These are phyloP conservation scores for Ogataea glucozyma DNA, from an alignment of 805 yeast species.

Conservation along the genomic window DNA sequence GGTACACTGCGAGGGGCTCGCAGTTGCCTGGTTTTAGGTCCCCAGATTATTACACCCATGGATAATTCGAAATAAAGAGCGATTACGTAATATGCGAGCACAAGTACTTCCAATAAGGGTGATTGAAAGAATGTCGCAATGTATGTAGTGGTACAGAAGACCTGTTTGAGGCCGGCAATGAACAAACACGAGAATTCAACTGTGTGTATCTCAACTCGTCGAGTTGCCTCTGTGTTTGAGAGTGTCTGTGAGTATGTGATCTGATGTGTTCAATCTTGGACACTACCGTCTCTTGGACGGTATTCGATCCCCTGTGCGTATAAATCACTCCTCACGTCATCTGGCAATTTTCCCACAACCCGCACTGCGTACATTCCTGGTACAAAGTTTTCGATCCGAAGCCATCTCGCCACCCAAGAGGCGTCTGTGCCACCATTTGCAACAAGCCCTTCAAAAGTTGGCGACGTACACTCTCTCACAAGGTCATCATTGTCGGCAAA, in stretches of 20 bases:
- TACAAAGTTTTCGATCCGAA: constrained; percentile 82
- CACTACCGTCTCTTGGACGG: constrained; percentile 94
- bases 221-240: background rate
- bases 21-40: too few species aligned
- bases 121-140: background rate
- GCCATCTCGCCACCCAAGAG: constrained; percentile 97
- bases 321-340: constrained; percentile 74
- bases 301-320: constrained; percentile 76
- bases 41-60: too few species aligned
- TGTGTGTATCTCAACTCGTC: background rate
- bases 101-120: too few species aligned
- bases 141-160: constrained; percentile 1
- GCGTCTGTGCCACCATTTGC: constrained; percentile 82
- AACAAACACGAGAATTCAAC: too few species aligned
- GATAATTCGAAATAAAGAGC: background rate
- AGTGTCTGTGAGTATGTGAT: too few species aligned
- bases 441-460: constrained; percentile 92
- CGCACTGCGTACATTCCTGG: constrained; percentile 94
- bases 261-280: constrained; percentile 26
- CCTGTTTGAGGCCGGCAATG: background rate
- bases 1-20: too few species aligned
- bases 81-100: constrained; percentile 3
- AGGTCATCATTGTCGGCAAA: constrained; percentile 75
- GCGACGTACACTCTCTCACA: constrained; percentile 90
- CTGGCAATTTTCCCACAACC: constrained; percentile 88